Evolutionary conservation across 805 yeast genomes (phyloP), one percentile per base, ranked within the genome.

Genomic region (Candida glaebosa): DNA sequence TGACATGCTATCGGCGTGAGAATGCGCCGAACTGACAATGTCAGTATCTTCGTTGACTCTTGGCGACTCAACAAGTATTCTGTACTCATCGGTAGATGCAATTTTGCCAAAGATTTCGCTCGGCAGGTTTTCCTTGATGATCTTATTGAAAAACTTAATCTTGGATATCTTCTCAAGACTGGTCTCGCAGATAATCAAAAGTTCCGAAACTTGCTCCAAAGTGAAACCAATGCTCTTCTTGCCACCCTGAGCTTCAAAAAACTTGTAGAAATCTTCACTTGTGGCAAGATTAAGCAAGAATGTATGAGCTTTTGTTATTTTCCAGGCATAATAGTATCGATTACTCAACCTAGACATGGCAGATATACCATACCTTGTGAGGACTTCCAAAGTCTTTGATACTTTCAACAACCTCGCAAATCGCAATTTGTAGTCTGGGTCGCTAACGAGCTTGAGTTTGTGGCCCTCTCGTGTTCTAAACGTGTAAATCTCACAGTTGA

Each of bases 281-380:
- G 46, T 56, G 8, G 77, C 42, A 3, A 73, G 39, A 18, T 58
- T 62, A 9, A 71, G 47, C 16, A 79, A 50, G 34, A 64, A 70
- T 4, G 57, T 57, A 39, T 75, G 77, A 0, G 85, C 82, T 50
- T 81, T 82, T 28, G 78, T 69, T 54, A 83, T 71, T 59, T 84
- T 74, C 80, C 82, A 80, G 2, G 88, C 84, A 53, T 81, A 81
- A 43, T 78, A 79, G 53, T 81, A 83, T 47, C 79, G 70, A 18
- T 63, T 67, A 16, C 86, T 77, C 26, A 84, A 59, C 31, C 68
- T 66, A 15, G 62, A 69, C 25, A 66, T 45, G 2, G 61, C 55
- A 1, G 58, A 48, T 25, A 58, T 48, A 35, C 54, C 46, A 43
- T 44, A 53, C 24, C 51, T 48, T 14, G 42, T 37, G 3, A 45